These are phyloP conservation scores for Kwoniella botswanensis DNA, from an alignment of 768 basidiomycete species.

Conservation along the genomic window DNA sequence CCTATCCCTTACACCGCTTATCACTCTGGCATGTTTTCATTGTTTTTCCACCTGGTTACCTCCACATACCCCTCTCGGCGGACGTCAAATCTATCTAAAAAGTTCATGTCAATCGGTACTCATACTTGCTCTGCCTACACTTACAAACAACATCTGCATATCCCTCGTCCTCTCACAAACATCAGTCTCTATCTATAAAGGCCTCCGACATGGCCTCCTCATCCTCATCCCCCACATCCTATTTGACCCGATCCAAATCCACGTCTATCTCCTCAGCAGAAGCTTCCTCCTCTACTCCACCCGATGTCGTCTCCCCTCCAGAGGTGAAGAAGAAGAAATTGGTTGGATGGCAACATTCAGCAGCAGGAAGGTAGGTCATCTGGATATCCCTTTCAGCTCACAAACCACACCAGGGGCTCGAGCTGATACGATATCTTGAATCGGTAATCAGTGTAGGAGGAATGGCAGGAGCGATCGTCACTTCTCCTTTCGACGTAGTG, in stretches of 20 bases:
- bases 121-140: background rate
- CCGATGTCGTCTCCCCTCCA: constrained; percentile 37
- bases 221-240: constrained; percentile 8
- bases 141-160: background rate
- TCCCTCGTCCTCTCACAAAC: background rate
- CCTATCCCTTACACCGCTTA: background rate
- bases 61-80: too few relatives aligned
- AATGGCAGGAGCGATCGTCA: constrained; percentile 96
- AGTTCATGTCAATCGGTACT: constrained; percentile 5
- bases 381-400: background rate
- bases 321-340: constrained; percentile 34
- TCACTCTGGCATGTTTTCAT: background rate
- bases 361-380: constrained; percentile 43
- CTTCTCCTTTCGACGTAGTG: constrained; percentile 96
- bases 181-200: background rate
- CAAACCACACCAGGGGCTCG: background rate
- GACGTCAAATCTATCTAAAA: background rate
- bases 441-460: constrained; percentile 74
- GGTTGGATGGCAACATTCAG: constrained; percentile 50
- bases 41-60: background rate
- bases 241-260: constrained; percentile 2
- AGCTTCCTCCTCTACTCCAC: constrained; percentile 35
- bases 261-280: constrained; percentile 18
- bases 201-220: constrained; percentile 12
- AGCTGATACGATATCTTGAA: background rate